Evolutionary conservation across 2,329 filamentous ascomycete species (phyloP).

Genomic region (Rugonectria rugulosa): DNA sequence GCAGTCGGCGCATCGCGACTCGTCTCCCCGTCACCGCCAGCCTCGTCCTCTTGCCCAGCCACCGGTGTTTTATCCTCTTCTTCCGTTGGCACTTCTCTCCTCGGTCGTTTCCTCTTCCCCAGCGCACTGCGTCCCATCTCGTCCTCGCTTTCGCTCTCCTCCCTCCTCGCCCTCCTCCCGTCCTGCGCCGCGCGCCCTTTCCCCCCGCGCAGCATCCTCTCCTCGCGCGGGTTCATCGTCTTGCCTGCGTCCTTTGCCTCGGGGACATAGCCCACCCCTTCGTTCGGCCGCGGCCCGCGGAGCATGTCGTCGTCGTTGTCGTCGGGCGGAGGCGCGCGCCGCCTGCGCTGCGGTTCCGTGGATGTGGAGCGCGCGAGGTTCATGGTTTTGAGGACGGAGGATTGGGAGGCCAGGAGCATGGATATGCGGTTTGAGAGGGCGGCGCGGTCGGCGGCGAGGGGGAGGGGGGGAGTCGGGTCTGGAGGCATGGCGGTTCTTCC

Average conservation of each 20-base stretch:
- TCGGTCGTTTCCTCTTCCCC: slow-evolving; percentile 48
- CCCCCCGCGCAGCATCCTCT: slow-evolving; percentile 43
- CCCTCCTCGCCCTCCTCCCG: slow-evolving; percentile 21
- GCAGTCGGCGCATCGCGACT: neutral
- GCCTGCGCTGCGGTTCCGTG: slow-evolving; percentile 7
- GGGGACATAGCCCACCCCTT: slow-evolving; percentile 52
- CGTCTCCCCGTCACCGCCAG: slow-evolving; percentile 29
- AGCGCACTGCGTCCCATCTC: slow-evolving; percentile 48
- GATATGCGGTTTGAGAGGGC: slow-evolving; percentile 52
- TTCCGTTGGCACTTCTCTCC: slow-evolving; percentile 20
- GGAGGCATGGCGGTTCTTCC: slow-evolving; percentile 29
- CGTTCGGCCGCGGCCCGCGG: slow-evolving; percentile 41
- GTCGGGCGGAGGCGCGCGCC: slow-evolving; percentile 15
- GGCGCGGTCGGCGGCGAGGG: slow-evolving; percentile 48
- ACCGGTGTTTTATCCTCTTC: neutral
- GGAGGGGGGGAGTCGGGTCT: slow-evolving; percentile 39
- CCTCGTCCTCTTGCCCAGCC: slow-evolving; percentile 7
- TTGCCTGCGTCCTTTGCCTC: slow-evolving; percentile 33
- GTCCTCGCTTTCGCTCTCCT: slow-evolving; percentile 46
- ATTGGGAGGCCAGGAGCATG: slow-evolving; percentile 47
- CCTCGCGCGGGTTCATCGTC: slow-evolving; percentile 35
- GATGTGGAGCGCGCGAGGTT: slow-evolving; percentile 33
- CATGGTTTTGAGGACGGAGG: slow-evolving; percentile 44
- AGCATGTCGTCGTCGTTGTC: slow-evolving; percentile 40
- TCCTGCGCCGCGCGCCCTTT: slow-evolving; percentile 34